Conservation (phyloP, 2,329 filamentous ascomycete species). For the Aspergillus pseudonomiae region DNA sequence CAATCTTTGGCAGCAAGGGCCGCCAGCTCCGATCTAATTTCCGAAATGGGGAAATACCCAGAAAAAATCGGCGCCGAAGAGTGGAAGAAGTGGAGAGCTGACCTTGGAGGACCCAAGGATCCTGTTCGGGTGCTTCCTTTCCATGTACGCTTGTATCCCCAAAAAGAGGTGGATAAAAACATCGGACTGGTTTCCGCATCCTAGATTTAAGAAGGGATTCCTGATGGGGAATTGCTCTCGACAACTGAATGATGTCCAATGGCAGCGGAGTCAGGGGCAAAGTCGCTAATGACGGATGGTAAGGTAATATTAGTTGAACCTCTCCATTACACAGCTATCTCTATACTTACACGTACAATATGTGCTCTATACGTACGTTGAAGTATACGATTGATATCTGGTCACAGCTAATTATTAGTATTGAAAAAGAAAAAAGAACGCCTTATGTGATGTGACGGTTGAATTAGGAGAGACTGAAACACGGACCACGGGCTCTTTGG, state of each 20-base stretch:
- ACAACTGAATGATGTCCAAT: background rate
- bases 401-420: background rate
- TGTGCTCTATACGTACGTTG: too few relatives aligned
- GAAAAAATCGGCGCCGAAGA: slow-evolving; percentile 17
- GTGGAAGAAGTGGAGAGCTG: slow-evolving; percentile 22
- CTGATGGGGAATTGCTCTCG: background rate
- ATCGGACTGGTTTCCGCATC: background rate
- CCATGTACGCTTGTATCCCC: background rate
- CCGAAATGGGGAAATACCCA: slow-evolving; percentile 12
- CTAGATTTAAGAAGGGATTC: background rate
- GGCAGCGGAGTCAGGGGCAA: background rate
- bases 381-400: background rate
- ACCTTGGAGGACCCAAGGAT: slow-evolving; percentile 17
- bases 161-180: background rate
- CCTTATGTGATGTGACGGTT: background rate
- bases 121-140: slow-evolving; percentile 12
- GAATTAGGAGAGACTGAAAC: slow-evolving; percentile 16
- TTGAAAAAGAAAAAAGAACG: too few relatives aligned
- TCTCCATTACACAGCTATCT: too few relatives aligned
- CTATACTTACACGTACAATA: background rate
- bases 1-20: background rate
- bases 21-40: slow-evolving; percentile 20
- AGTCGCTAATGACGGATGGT: background rate
- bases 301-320: background rate
- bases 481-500: slow-evolving; percentile 24